Evolutionary conservation across 768 basidiomycete genomes (phyloP).

Genomic region (Phylloporus sp.): DNA sequence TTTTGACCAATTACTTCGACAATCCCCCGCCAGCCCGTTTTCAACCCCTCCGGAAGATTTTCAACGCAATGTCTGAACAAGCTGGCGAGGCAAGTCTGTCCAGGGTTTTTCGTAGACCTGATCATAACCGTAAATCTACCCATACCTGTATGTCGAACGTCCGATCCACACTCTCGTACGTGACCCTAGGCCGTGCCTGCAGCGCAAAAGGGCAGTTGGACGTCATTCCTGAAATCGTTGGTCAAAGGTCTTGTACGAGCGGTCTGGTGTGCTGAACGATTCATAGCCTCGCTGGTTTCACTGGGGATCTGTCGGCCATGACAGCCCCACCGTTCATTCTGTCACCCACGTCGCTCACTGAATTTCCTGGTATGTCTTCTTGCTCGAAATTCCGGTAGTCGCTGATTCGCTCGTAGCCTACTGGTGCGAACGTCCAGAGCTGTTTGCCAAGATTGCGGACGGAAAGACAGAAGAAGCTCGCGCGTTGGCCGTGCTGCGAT

Average conservation of each 20-base stretch:
- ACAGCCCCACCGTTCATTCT: slow-evolving; percentile 91
- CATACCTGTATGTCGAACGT: slow-evolving; percentile 34
- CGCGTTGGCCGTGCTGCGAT: slow-evolving; percentile 76
- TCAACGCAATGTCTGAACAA: slow-evolving; percentile 34
- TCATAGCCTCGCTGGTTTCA: slow-evolving; percentile 73
- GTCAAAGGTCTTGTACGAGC: slow-evolving; percentile 25
- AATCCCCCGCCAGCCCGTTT: slow-evolving; percentile 12
- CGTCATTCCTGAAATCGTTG: slow-evolving; percentile 86
- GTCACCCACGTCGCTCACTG: slow-evolving; percentile 84
- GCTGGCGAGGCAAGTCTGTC: slow-evolving; percentile 36
- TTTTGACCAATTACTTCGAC: slow-evolving; percentile 8
- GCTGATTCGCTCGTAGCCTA: slow-evolving; percentile 53
- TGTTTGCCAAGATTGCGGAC: slow-evolving; percentile 83
- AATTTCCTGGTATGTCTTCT: slow-evolving; percentile 69
- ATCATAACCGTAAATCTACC: slow-evolving; percentile 29
- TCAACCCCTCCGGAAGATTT: not conserved
- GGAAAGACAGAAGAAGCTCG: slow-evolving; percentile 70
- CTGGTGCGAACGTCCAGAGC: slow-evolving; percentile 92
- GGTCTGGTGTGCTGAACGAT: not conserved
- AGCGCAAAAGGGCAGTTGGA: slow-evolving; percentile 83
- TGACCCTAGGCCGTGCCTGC: slow-evolving; percentile 61
- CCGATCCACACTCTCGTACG: slow-evolving; percentile 17
- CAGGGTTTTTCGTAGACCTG: slow-evolving; percentile 20
- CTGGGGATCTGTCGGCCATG: slow-evolving; percentile 80
- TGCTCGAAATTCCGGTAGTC: not conserved